Conservation (phyloP, 1,139 yeast genomes). For the Candida sojae region DNA sequence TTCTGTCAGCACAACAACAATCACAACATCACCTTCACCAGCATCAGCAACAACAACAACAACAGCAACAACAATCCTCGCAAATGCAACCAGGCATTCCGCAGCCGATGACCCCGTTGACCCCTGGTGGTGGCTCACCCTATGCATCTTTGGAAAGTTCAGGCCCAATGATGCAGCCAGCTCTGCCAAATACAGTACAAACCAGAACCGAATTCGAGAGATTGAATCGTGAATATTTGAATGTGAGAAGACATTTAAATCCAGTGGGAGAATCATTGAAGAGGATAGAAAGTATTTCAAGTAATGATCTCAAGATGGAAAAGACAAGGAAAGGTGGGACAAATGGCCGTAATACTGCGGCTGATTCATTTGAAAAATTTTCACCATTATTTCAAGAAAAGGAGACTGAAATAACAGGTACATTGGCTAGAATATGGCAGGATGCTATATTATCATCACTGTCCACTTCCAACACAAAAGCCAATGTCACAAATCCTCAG, state of each 20-base stretch:
- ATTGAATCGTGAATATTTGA: constrained; percentile 70
- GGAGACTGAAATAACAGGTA: constrained; percentile 29
- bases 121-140: constrained; percentile 3
- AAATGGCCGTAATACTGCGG: constrained; percentile 15
- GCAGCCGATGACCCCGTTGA: constrained; percentile 9
- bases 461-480: constrained; percentile 8
- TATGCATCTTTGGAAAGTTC: not conserved
- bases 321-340: constrained; percentile 21
- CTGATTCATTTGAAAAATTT: constrained; percentile 38
- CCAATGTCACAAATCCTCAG: constrained; percentile 6
- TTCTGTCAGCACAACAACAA: not conserved
- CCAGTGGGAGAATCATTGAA: constrained; percentile 67
- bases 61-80: constrained; percentile 9
- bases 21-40: constrained; percentile 3
- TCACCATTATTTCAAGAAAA: constrained; percentile 33
- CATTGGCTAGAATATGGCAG: constrained; percentile 42
- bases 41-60: constrained; percentile 5
- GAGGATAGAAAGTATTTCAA: constrained; percentile 35
- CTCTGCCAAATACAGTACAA: constrained; percentile 53
- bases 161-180: constrained; percentile 30
- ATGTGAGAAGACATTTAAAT: constrained; percentile 65
- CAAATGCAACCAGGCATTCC: not conserved
- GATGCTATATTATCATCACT: constrained; percentile 35
- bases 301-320: constrained; percentile 21
- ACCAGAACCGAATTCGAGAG: constrained; percentile 76